These are phyloP conservation scores for Cadophora luteo-olivacea DNA, from an alignment of 2,329 filamentous ascomycete genomes.

Conservation along the genomic window DNA sequence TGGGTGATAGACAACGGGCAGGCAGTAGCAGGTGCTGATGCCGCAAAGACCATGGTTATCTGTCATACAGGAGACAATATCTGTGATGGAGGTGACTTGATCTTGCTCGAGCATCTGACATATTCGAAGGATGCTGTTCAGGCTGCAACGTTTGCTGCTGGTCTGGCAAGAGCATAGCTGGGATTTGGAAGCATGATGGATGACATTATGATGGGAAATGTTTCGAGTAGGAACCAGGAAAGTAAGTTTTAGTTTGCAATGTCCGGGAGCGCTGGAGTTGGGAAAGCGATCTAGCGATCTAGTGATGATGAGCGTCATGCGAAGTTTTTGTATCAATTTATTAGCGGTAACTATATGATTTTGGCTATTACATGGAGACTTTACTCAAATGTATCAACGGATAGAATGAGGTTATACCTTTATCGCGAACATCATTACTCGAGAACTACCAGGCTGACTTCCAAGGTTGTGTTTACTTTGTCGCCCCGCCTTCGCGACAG, in stretches of 20 bases:
- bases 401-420: too few species aligned
- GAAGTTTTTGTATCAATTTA: too few species aligned
- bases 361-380: too few species aligned
- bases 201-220: background rate
- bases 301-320: too few species aligned
- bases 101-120: conserved; percentile 32
- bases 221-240: background rate
- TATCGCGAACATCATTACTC: too few species aligned
- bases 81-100: conserved; percentile 32
- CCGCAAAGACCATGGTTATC: conserved; percentile 32
- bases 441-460: too few species aligned
- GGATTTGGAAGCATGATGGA: background rate
- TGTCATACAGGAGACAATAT: conserved; percentile 39
- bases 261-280: conserved; percentile 1
- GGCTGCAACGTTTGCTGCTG: conserved; percentile 26
- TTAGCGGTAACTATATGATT: too few species aligned
- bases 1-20: conserved; percentile 24
- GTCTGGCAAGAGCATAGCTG: conserved; percentile 4
- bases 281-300: background rate
- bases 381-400: too few species aligned
- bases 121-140: conserved; percentile 23
- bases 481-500: background rate
- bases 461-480: background rate
- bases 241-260: background rate
- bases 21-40: conserved; percentile 25